Base-by-base conservation (phyloP, 2,329 filamentous ascomycete species). In the Cryphonectria naterciae region DNA sequence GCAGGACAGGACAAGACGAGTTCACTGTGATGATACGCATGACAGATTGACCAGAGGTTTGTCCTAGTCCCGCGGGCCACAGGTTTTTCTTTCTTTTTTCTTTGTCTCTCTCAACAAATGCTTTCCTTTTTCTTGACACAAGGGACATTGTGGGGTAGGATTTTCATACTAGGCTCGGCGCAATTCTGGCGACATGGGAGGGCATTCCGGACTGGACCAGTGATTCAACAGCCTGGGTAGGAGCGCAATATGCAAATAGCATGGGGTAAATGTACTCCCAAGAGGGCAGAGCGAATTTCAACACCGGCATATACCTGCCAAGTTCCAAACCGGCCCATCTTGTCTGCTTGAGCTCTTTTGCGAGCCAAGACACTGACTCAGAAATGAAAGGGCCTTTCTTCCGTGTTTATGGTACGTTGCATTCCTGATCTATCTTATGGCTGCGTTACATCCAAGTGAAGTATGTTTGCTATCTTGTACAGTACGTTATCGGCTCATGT, bases 1-100 rank as follows among this genome's bases (percentile, higher is more conserved):
- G 71, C 83, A 25, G 82, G 82, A 11, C 68, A 69, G 19, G 64
- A 70, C 32, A 70, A 72, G 61, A 67, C 69, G 22, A 68, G 54
- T 54, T 72, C 68, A 17, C 39, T 70, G 22, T 70, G 63, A 41
- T 41, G 13, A 41, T 41, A 4, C 5, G 17, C 13, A 8, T 7
- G 28, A 25, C 15, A 17, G 10, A 7, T 28, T 28, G 52, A 32
- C 35, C 2, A 41, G 37, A 25, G 1, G 8, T 25, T 22, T 4
- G 4, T 49, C 2, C 46, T 2, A 2, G 46, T 11, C 22, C 8
- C n/a, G 46, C 46, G n/a, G 7, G 22, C n/a, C 46, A 11, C 46
- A n/a, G 6, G 19, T 49, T 8, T 17, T 39, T 39, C n/a, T 2
- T 25, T 22, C n/a, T 46, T 46, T 46, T 13, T 46, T 19, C 15